A percentile compares a stretch with the other conserved stretches of the same genome.
Evolutionary conservation across 2,329 filamentous ascomycete genomes (phyloP).

Genomic region (Penicillium oxalicum): DNA sequence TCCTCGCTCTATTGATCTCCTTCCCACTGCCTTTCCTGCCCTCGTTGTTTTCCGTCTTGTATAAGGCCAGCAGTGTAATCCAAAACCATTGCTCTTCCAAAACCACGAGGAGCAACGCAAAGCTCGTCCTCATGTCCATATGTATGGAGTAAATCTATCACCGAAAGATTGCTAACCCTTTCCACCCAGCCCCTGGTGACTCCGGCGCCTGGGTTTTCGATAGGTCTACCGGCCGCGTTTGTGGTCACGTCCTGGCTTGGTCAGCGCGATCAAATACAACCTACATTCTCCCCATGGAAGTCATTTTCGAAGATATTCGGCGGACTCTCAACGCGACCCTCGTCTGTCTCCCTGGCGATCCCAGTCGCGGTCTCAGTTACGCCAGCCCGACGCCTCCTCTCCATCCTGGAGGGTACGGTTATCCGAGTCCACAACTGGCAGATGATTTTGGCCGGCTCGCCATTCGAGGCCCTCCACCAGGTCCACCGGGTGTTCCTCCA

Average conservation of each 20-base stretch:
- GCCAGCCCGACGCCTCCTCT: constrained; percentile 5
- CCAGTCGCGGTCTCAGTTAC: constrained; percentile 24
- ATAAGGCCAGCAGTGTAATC: constrained; percentile 15
- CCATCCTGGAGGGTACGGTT: constrained; percentile 11
- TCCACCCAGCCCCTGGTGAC: constrained; percentile 60
- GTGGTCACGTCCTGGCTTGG: constrained; percentile 87
- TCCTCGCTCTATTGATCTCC: constrained; percentile 1
- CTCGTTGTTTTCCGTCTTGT: background rate
- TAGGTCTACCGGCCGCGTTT: constrained; percentile 68
- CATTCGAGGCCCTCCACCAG: constrained; percentile 9
- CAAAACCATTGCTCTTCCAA: constrained; percentile 10
- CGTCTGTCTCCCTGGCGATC: constrained; percentile 61
- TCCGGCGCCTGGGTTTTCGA: constrained; percentile 91
- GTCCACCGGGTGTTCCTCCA: constrained; percentile 9
- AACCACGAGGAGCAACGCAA: constrained; percentile 2
- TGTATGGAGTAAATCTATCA: constrained; percentile 15
- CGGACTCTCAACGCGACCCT: constrained; percentile 65
- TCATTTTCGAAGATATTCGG: constrained; percentile 78
- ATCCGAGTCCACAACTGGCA: constrained; percentile 15
- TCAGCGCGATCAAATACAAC: constrained; percentile 72
- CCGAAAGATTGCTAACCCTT: constrained; percentile 11
- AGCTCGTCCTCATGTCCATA: background rate
- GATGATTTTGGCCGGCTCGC: constrained; percentile 17
- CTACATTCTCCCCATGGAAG: constrained; percentile 93
- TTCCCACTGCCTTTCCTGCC: constrained; percentile 1